These are phyloP conservation scores for Nakazawaea wyomingensis DNA, from an alignment of 805 yeast genomes.

Conservation along the genomic window DNA sequence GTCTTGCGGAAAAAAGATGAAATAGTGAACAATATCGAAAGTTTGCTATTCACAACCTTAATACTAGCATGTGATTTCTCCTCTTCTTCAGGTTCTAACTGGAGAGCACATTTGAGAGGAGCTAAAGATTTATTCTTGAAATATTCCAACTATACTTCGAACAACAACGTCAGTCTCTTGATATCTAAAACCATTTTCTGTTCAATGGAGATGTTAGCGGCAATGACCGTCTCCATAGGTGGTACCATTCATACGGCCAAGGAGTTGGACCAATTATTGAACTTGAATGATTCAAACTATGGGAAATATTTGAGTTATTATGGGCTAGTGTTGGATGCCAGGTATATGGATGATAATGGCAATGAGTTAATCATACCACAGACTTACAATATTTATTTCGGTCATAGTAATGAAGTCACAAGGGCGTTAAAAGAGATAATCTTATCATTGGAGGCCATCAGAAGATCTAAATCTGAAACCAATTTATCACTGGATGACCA, in stretches of 20 bases:
- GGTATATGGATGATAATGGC: constrained; percentile 4
- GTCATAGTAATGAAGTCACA: constrained; percentile 30
- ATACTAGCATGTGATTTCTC: constrained; percentile 64
- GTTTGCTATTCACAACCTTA: constrained; percentile 62
- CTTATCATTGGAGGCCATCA: constrained; percentile 23
- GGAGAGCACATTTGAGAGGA: constrained; percentile 67
- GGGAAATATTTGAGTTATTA: constrained; percentile 20
- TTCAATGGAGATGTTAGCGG: constrained; percentile 59
- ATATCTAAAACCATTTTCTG: constrained; percentile 28
- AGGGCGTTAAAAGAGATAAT: constrained; percentile 27
- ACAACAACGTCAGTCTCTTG: constrained; percentile 7
- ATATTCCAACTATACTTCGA: constrained; percentile 27
- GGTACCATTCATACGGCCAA: constrained; percentile 51
- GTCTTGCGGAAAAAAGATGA: constrained; percentile 36
- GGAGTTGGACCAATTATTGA: constrained; percentile 38
- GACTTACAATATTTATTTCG: constrained; percentile 27
- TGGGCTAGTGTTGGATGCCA: constrained; percentile 26
- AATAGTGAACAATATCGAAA: constrained; percentile 56
- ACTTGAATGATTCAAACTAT: constrained; percentile 21
- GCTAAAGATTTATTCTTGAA: constrained; percentile 59
- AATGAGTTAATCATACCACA: constrained; percentile 3
- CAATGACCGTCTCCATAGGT: constrained; percentile 50
- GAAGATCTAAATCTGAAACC: constrained; percentile 12
- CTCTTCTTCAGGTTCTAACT: constrained; percentile 49
- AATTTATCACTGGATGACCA: constrained; percentile 1